Evolutionary conservation across 805 yeast genomes (phyloP).

Genomic region (Starmerella kuoi): DNA sequence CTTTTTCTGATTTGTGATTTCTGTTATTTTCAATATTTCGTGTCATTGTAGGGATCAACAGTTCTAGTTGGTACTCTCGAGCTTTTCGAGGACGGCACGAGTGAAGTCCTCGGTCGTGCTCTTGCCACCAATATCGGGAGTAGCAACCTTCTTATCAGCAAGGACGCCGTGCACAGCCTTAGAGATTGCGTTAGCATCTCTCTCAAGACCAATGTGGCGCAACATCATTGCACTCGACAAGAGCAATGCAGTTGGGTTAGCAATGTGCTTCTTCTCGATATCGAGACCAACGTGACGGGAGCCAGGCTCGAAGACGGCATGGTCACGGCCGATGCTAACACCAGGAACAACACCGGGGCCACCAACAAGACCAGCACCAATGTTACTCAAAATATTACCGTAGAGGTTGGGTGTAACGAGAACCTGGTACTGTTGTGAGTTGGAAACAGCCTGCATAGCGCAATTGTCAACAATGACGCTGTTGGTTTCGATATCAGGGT

Average conservation of each 20-base stretch:
- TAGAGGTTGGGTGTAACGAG: slow-evolving; percentile 95
- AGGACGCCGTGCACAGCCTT: slow-evolving; percentile 81
- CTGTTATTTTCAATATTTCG: too few relatives aligned
- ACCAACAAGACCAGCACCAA: slow-evolving; percentile 94
- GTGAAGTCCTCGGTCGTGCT: slow-evolving; percentile 90
- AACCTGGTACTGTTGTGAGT: slow-evolving; percentile 96
- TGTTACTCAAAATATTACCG: slow-evolving; percentile 94
- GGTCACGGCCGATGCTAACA: slow-evolving; percentile 94
- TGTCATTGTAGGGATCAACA: too few relatives aligned
- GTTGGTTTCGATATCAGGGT: slow-evolving; percentile 68
- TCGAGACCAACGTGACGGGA: slow-evolving; percentile 98
- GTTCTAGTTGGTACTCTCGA: slow-evolving; percentile 29
- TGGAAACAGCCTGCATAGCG: slow-evolving; percentile 97
- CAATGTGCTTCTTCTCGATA: slow-evolving; percentile 85
- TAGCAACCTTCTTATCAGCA: slow-evolving; percentile 73
- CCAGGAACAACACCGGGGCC: slow-evolving; percentile 99
- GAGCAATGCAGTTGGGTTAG: slow-evolving; percentile 97
- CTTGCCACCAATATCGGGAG: slow-evolving; percentile 85
- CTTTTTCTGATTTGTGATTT: too few relatives aligned
- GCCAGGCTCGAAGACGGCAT: slow-evolving; percentile 98
- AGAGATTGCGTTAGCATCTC: slow-evolving; percentile 74
- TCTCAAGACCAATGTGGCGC: slow-evolving; percentile 86
- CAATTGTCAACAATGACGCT: slow-evolving; percentile 98
- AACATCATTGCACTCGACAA: slow-evolving; percentile 81
- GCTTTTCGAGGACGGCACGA: slow-evolving; percentile 69